These are phyloP conservation scores for Suillus hirtellus DNA, from an alignment of 768 basidiomycete genomes.

Conservation along the genomic window DNA sequence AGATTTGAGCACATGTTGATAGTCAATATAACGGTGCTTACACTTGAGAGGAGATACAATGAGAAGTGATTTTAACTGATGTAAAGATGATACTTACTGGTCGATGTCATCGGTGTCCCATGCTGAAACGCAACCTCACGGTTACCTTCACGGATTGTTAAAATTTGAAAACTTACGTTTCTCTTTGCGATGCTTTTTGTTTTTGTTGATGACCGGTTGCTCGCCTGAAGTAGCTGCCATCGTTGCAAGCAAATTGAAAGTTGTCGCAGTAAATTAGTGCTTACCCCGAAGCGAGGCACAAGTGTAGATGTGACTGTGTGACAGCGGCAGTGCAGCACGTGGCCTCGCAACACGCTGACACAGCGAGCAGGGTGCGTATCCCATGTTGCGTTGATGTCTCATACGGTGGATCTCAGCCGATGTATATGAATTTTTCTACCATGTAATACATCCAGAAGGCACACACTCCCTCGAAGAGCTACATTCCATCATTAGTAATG, in stretches of 20 bases:
- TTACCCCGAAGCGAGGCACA: no score
- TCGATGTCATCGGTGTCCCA: constrained; percentile 99
- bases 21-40: constrained; percentile 30
- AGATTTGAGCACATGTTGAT: constrained; percentile 16
- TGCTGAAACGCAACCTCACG: constrained; percentile 47
- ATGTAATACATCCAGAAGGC: constrained; percentile 61
- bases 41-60: constrained; percentile 35
- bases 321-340: no score
- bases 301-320: no score
- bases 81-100: constrained; percentile 65
- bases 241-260: neutral
- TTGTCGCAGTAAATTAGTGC: neutral
- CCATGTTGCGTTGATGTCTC: constrained; percentile 7
- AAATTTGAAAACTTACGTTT: constrained; percentile 69
- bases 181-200: constrained; percentile 89
- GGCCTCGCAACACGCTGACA: neutral
- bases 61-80: constrained; percentile 8
- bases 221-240: constrained; percentile 36
- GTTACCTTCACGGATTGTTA: constrained; percentile 7
- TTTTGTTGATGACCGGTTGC: constrained; percentile 63
- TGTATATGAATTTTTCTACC: constrained; percentile 66
- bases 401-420: constrained; percentile 45
- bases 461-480: constrained; percentile 63
- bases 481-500: constrained; percentile 53
- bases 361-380: no score